phyloP scores from a whole-genome alignment of 768 basidiomycete species.

The Kwoniella dejecticola region DNA sequence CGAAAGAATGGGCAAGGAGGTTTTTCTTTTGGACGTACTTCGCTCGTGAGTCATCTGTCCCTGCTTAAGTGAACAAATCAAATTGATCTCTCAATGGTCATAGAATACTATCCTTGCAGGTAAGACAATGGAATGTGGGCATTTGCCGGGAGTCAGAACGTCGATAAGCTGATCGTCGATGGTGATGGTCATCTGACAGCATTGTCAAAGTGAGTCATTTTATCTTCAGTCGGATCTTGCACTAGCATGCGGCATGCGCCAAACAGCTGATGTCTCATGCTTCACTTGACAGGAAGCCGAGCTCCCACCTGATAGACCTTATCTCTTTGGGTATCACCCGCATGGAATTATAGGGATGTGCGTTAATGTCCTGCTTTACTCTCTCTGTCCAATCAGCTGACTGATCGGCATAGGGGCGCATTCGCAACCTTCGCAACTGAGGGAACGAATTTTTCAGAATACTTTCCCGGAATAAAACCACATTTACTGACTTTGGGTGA shows the following conservation, averaged over 20 bases:
- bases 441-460: conserved; percentile 84
- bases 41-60: conserved; percentile 74
- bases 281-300: conserved; percentile 70
- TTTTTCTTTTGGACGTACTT: conserved; percentile 81
- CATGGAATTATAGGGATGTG: conserved; percentile 99
- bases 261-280: background rate
- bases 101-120: conserved; percentile 54
- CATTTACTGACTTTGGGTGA: conserved; percentile 75
- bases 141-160: no score
- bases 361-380: conserved; percentile 54
- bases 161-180: no score
- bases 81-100: no score
- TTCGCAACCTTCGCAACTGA: conserved; percentile 96
- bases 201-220: conserved; percentile 58
- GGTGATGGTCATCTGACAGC: no score
- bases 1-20: conserved; percentile 73
- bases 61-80: background rate
- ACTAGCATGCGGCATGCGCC: no score
- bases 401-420: conserved; percentile 68
- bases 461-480: conserved; percentile 87
- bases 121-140: conserved; percentile 19
- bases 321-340: conserved; percentile 98
- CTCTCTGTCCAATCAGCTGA: no score
- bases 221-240: background rate
- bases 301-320: conserved; percentile 85